A percentile compares a stretch with the other conserved stretches of the same genome.
These are phyloP conservation scores for Cicer cuneatum DNA, from an alignment of 306 rosid species.

Conservation along the genomic window DNA sequence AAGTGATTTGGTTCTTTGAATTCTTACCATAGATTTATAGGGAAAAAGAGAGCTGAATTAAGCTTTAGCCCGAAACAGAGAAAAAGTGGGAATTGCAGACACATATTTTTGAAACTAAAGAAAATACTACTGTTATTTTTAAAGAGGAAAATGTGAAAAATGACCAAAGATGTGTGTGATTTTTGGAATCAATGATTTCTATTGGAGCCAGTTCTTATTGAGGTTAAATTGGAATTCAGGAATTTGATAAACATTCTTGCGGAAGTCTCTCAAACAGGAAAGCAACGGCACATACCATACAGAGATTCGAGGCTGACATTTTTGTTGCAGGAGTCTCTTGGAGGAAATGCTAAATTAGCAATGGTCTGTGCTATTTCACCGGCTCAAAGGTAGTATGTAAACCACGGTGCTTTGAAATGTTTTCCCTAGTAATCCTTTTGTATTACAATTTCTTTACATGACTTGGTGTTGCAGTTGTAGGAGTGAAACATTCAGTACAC, in stretches of 20 bases:
- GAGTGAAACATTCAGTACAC: slow-evolving; percentile 95
- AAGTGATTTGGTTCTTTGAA: slow-evolving; percentile 12
- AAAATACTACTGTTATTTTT: slow-evolving; percentile 1
- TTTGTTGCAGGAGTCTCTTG: slow-evolving; percentile 95
- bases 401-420: slow-evolving; percentile 23
- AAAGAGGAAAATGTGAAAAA: slow-evolving; percentile 9
- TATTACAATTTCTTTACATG: slow-evolving; percentile 46
- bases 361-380: slow-evolving; percentile 99
- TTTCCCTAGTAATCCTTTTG: slow-evolving; percentile 32
- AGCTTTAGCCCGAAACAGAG: slow-evolving; percentile 13
- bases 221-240: slow-evolving; percentile 60
- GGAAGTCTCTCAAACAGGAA: slow-evolving; percentile 97
- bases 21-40: slow-evolving; percentile 6
- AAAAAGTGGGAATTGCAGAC: neutral
- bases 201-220: slow-evolving; percentile 38
- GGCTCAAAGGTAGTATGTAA: slow-evolving; percentile 71
- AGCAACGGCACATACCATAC: slow-evolving; percentile 95
- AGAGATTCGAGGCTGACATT: slow-evolving; percentile 97
- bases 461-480: slow-evolving; percentile 69
- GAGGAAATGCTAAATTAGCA: slow-evolving; percentile 98
- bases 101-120: slow-evolving; percentile 1
- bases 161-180: slow-evolving; percentile 7
- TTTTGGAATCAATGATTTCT: slow-evolving; percentile 36
- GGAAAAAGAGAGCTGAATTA: slow-evolving; percentile 11
- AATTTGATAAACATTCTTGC: slow-evolving; percentile 98